Percentiles rank a stretch among this genome's conserved stretches.
Evolutionary conservation across 192 early-diverging fungal genomes (phyloP).

Genomic region (Coemansia sp.): DNA sequence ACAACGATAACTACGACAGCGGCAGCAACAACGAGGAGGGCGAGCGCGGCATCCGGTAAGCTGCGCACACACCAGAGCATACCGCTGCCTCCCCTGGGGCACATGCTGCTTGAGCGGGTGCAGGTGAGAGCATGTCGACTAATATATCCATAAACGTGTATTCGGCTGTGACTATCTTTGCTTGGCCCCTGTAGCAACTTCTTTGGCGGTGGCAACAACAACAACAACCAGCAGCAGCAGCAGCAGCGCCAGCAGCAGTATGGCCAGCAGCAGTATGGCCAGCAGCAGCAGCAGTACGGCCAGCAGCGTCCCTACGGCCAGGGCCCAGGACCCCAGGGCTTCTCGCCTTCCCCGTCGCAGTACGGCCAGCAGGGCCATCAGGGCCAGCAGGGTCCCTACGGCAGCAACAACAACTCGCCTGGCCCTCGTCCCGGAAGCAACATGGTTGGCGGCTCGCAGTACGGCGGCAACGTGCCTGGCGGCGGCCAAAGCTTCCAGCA

Average conservation of each 20-base stretch:
- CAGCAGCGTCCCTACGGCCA: slow-evolving; percentile 23
- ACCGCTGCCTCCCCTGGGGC: too few relatives aligned
- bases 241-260: slow-evolving; percentile 10
- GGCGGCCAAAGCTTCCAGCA: slow-evolving; percentile 25
- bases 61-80: not conserved
- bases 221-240: not conserved
- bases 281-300: slow-evolving; percentile 17
- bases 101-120: too few relatives aligned
- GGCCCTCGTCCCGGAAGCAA: slow-evolving; percentile 24
- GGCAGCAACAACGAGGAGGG: slow-evolving; percentile 18
- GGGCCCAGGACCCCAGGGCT: slow-evolving; percentile 23
- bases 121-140: too few relatives aligned
- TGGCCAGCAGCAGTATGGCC: slow-evolving; percentile 3
- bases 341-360: not conserved
- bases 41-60: slow-evolving; percentile 33
- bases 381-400: slow-evolving; percentile 3
- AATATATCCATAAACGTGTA: too few relatives aligned
- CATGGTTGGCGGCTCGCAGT: slow-evolving; percentile 28
- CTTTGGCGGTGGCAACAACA: slow-evolving; percentile 14
- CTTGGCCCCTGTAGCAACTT: slow-evolving; percentile 22
- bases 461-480: slow-evolving; percentile 35
- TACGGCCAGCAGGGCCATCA: slow-evolving; percentile 18
- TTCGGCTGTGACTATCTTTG: too few relatives aligned
- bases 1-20: slow-evolving; percentile 21
- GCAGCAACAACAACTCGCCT: slow-evolving; percentile 9